Evolutionary conservation across 768 basidiomycete species (phyloP).

Genomic region (Trametes villosa): DNA sequence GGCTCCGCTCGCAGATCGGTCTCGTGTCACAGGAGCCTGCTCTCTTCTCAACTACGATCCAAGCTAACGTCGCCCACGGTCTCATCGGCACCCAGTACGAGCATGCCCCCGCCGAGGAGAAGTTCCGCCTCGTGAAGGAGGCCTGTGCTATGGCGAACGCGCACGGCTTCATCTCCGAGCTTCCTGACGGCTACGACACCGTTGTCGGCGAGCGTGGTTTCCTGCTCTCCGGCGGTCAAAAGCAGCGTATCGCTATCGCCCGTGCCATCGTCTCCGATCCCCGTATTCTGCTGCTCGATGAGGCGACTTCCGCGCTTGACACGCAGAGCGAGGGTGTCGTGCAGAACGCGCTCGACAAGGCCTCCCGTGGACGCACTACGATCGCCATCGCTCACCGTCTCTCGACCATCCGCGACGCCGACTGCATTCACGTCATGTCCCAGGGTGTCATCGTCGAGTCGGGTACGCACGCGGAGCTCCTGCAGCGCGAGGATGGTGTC

Average conservation of each 20-base stretch:
- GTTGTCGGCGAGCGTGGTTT: slow-evolving; percentile 90
- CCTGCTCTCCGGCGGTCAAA: slow-evolving; percentile 83
- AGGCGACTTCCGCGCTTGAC: slow-evolving; percentile 86
- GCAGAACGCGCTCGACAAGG: slow-evolving; percentile 91
- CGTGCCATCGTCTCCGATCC: slow-evolving; percentile 90
- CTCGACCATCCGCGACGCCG: slow-evolving; percentile 84
- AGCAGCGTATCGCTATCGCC: slow-evolving; percentile 87
- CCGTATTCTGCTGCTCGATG: slow-evolving; percentile 83
- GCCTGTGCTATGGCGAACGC: slow-evolving; percentile 90
- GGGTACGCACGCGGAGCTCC: slow-evolving; percentile 76
- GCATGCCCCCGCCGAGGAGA: slow-evolving; percentile 69
- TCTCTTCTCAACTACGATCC: slow-evolving; percentile 83
- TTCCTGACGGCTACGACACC: slow-evolving; percentile 85
- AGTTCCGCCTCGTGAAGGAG: slow-evolving; percentile 75
- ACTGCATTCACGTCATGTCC: slow-evolving; percentile 88
- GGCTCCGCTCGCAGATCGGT: slow-evolving; percentile 87
- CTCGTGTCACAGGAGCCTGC: slow-evolving; percentile 89
- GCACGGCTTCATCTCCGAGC: slow-evolving; percentile 79
- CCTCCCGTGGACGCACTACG: slow-evolving; percentile 74
- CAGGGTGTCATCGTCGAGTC: slow-evolving; percentile 79
- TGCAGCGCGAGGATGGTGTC: slow-evolving; percentile 58
- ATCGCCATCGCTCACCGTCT: slow-evolving; percentile 82
- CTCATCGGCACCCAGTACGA: slow-evolving; percentile 76
- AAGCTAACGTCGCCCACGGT: slow-evolving; percentile 82
- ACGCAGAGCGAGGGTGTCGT: slow-evolving; percentile 85